Base-by-base conservation (phyloP, 768 basidiomycete species). In the Galerina marginata region DNA sequence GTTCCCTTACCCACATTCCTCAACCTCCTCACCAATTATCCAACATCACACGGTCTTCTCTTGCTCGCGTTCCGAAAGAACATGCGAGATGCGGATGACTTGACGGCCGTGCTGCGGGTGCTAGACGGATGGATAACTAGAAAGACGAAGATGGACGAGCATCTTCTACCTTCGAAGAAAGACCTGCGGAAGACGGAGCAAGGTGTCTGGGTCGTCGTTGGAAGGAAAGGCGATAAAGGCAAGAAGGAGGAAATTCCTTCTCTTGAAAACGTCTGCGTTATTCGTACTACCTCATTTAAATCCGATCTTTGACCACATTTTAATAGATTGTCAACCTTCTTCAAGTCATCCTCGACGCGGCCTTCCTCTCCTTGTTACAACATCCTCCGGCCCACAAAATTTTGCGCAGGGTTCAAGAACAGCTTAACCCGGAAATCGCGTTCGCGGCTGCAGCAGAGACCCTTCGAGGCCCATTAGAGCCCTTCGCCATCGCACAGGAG, bases 321-420 rank as follows among this genome's bases (percentile, higher is more conserved):
- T 43, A 25, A 29, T 68, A 91, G 89, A 74, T 87, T 54, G 71
- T 88, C 23, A 63, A 71, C 0, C 89, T 93, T 75, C 68, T 89
- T 7, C 87, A 90, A 73, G 76, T 79, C 5, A 70, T 92, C 56
- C 78, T 94, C 26, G 92, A 94, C 71, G 82, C 91, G 0, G 87
- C 84, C 11, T 91, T 91, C 69, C 78, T 93, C 47, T 74, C 80
- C 0, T 78, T 94, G 20, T 77, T 93, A 11, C 86, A 89, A 60
- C 80, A 92, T 67, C 71, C 81, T 12, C 86, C 87, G 0, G 80
- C 88, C 4, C 85, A 91, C 65, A 65, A 68, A 23, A 64, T 86
- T 25, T 76, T 94, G 20, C 79, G 75, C 26, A 72, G 69, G 9
- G 73, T 91, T 36, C 75, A 83, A 39, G 71, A 79, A 1, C 78